A percentile compares a stretch with the other conserved stretches of the same genome.
phyloP scores from a whole-genome alignment of 2,329 filamentous ascomycete species.

The Exophiala lecanii-corni region DNA sequence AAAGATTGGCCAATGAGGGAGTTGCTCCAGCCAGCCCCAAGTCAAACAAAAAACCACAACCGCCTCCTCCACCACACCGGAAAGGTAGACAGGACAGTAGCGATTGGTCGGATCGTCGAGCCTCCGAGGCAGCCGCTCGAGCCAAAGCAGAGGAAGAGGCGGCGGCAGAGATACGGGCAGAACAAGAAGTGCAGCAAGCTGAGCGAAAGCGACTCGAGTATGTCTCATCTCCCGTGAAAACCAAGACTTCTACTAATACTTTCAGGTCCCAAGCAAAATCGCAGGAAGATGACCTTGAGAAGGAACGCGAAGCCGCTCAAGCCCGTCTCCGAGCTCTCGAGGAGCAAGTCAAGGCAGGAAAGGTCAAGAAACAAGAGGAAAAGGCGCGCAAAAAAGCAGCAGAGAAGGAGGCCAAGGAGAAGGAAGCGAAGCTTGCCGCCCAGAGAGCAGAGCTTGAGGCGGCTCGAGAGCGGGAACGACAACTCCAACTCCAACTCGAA shows the following conservation, averaged over 20 bases:
- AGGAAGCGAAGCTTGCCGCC: conserved; percentile 76
- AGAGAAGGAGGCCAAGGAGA: conserved; percentile 78
- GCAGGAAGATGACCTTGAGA: conserved; percentile 75
- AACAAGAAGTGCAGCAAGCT: conserved; percentile 70
- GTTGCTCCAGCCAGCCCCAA: conserved; percentile 46
- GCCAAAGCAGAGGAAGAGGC: conserved; percentile 67
- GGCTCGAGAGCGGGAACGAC: conserved; percentile 81
- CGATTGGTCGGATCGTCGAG: conserved; percentile 53
- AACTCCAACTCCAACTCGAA: conserved; percentile 84
- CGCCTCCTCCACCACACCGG: conserved; percentile 71
- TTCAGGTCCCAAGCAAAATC: conserved; percentile 65
- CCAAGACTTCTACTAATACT: conserved; percentile 27
- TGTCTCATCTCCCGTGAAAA: conserved; percentile 40
- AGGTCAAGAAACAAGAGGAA: conserved; percentile 93
- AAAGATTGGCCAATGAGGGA: conserved; percentile 74
- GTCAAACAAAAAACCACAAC: conserved; percentile 61
- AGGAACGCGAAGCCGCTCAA: conserved; percentile 74
- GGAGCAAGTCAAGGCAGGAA: conserved; percentile 88
- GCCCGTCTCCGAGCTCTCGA: conserved; percentile 84
- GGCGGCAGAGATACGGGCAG: conserved; percentile 58
- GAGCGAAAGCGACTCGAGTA: conserved; percentile 78
- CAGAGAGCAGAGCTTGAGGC: conserved; percentile 89
- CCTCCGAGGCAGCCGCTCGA: conserved; percentile 48
- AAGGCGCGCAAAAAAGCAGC: conserved; percentile 89
- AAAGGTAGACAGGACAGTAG: conserved; percentile 58